These are phyloP conservation scores for Penicillium italicum DNA, from an alignment of 2,329 filamentous ascomycete species.

Conservation along the genomic window DNA sequence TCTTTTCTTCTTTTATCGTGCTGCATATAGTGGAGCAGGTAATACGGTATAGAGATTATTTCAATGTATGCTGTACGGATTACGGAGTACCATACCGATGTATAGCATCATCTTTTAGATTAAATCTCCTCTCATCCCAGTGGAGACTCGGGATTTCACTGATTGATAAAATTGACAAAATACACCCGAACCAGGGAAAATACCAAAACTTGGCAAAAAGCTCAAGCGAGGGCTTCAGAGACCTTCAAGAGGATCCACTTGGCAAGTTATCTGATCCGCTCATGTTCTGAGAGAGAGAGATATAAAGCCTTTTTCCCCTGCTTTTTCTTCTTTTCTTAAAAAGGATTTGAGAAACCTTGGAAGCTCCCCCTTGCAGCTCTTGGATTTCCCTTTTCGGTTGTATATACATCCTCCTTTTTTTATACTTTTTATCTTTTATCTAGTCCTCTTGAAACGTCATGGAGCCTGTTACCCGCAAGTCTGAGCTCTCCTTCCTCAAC, in stretches of 20 bases:
- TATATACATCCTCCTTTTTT: background rate
- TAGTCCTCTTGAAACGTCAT: constrained; percentile 4
- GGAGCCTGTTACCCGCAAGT: constrained; percentile 21
- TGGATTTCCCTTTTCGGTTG: background rate
- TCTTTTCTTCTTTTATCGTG: background rate
- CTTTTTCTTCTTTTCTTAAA: background rate
- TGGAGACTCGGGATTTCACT: constrained; percentile 16
- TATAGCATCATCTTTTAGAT: background rate
- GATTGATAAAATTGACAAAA: constrained; percentile 24
- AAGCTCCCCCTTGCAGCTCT: background rate
- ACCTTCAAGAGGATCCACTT: constrained; percentile 13
- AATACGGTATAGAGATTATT: too few relatives aligned
- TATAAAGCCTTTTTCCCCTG: constrained; percentile 6
- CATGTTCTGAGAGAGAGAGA: background rate
- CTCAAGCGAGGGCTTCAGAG: constrained; percentile 8
- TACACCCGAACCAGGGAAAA: background rate
- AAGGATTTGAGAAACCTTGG: constrained; percentile 5
- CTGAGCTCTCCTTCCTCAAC: constrained; percentile 28
- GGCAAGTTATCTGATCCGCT: constrained; percentile 28
- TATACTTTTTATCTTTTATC: background rate
- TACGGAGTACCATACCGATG: too few relatives aligned
- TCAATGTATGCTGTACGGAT: background rate
- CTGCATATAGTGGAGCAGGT: background rate
- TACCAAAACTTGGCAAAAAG: constrained; percentile 8
- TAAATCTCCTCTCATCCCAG: background rate